Evolutionary conservation across 768 basidiomycete species (phyloP).

Genomic region (Tulasnella sp.): DNA sequence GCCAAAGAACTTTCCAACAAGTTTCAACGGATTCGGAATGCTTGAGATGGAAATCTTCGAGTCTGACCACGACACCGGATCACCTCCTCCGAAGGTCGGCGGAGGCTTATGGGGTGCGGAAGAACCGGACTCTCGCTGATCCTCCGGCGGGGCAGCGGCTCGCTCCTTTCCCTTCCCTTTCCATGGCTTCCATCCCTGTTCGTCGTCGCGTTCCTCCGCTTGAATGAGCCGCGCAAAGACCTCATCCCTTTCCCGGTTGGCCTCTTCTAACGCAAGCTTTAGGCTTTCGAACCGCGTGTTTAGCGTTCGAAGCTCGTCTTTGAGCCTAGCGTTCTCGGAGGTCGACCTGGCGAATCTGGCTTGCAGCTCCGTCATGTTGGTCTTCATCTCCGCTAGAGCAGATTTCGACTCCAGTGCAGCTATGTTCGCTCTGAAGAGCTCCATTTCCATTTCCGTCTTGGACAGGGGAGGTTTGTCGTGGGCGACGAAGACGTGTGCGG

Average conservation of each 20-base stretch:
- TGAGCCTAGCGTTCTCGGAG: conserved; percentile 36
- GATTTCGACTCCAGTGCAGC: conserved; percentile 46
- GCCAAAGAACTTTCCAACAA: neutral
- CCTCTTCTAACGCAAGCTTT: neutral
- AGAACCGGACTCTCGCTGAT: neutral
- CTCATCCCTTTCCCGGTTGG: neutral
- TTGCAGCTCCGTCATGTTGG: conserved; percentile 29
- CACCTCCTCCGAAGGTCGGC: neutral
- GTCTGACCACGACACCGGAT: neutral
- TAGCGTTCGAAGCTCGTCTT: conserved; percentile 35
- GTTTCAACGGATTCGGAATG: neutral
- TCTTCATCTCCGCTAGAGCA: conserved; percentile 42
- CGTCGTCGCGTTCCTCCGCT: neutral
- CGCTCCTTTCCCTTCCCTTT: conserved; percentile 24
- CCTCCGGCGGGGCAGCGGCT: neutral
- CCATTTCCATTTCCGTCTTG: neutral
- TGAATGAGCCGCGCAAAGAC: neutral
- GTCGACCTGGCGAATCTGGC: conserved; percentile 32
- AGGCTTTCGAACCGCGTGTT: neutral
- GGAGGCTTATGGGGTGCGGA: neutral
- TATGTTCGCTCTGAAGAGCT: conserved; percentile 51
- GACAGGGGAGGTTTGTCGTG: conserved; percentile 29
- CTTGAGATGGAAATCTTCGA: neutral
- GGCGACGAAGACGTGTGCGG: conserved; percentile 54
- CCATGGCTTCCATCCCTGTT: neutral